Conservation (phyloP, 495 filamentous ascomycete genomes). For the Lasiosphaeria miniovina region DNA sequence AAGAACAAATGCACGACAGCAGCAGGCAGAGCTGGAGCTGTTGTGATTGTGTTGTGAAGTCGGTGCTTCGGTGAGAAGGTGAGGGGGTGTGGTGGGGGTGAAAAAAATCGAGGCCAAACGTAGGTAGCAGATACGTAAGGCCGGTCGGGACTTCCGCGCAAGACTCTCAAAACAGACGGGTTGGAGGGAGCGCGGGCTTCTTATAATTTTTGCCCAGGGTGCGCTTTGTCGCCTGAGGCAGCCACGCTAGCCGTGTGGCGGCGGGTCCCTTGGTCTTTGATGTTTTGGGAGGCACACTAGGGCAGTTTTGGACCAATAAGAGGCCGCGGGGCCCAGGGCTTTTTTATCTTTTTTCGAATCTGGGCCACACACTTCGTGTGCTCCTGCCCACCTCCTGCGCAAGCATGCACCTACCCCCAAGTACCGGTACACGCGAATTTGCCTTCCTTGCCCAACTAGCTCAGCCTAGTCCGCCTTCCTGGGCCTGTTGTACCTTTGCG, state of each 20-base stretch:
- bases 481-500: too few relatives aligned
- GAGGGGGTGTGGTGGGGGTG: conserved; percentile 32
- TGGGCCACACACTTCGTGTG: conserved; percentile 15
- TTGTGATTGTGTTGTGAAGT: conserved; percentile 24
- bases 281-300: conserved; percentile 25
- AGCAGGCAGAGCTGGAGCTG: conserved; percentile 32
- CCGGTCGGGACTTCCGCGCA: conserved; percentile 50
- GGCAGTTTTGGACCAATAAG: conserved; percentile 26
- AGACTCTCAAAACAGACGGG: conserved; percentile 40
- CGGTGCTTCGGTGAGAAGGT: conserved; percentile 22
- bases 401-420: conserved; percentile 22
- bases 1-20: conserved; percentile 29
- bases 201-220: conserved; percentile 46
- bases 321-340: conserved; percentile 12
- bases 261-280: conserved; percentile 28
- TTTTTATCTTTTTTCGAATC: conserved; percentile 25
- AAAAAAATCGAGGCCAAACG: conserved; percentile 38
- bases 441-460: conserved; percentile 3
- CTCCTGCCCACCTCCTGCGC: conserved; percentile 20
- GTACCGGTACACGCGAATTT: conserved; percentile 31
- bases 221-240: conserved; percentile 31
- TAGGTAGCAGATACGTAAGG: conserved; percentile 39
- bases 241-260: conserved; percentile 30
- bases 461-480: neutral
- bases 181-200: conserved; percentile 43